A percentile compares a stretch with the other conserved stretches of the same genome.
phyloP scores from a whole-genome alignment of 768 basidiomycete genomes.

The Lactarius sp. region DNA sequence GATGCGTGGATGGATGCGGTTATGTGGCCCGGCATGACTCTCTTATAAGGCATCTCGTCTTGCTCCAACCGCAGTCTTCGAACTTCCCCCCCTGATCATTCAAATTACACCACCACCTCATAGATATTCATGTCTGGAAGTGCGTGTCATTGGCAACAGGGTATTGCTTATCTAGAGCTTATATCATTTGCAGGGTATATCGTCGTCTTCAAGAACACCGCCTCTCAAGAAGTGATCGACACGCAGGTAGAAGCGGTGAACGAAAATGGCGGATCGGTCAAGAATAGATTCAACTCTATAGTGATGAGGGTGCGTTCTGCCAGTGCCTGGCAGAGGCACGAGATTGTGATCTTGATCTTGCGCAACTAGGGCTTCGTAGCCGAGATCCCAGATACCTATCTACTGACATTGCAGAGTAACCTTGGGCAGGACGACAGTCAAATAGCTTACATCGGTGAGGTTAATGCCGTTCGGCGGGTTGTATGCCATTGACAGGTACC shows the following conservation, averaged over 20 bases:
- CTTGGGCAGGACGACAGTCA: slow-evolving; percentile 27
- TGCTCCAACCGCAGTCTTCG: background rate
- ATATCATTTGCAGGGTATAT: slow-evolving; percentile 41
- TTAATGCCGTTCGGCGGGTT: background rate
- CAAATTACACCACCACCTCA: background rate
- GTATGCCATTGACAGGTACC: background rate
- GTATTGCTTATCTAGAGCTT: slow-evolving; percentile 12
- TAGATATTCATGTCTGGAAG: slow-evolving; percentile 27
- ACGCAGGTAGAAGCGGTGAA: slow-evolving; percentile 38
- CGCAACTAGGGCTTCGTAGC: slow-evolving; percentile 42
- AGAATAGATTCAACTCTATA: slow-evolving; percentile 35
- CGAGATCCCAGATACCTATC: slow-evolving; percentile 32
- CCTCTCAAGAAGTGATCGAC: slow-evolving; percentile 39
- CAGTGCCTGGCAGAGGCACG: background rate
- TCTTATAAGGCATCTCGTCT: slow-evolving; percentile 8
- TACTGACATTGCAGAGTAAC: slow-evolving; percentile 35
- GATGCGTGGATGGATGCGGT: background rate
- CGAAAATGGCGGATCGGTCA: slow-evolving; percentile 43
- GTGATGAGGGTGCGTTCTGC: slow-evolving; percentile 22
- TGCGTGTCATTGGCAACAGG: slow-evolving; percentile 8
- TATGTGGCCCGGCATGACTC: background rate
- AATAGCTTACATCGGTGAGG: slow-evolving; percentile 47
- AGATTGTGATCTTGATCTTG: background rate
- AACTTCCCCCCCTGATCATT: background rate
- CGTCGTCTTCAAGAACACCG: slow-evolving; percentile 49